Evolutionary conservation across 2,329 filamentous ascomycete genomes (phyloP), one percentile per base, ranked within the genome.

Genomic region (Diaporthe destruens): DNA sequence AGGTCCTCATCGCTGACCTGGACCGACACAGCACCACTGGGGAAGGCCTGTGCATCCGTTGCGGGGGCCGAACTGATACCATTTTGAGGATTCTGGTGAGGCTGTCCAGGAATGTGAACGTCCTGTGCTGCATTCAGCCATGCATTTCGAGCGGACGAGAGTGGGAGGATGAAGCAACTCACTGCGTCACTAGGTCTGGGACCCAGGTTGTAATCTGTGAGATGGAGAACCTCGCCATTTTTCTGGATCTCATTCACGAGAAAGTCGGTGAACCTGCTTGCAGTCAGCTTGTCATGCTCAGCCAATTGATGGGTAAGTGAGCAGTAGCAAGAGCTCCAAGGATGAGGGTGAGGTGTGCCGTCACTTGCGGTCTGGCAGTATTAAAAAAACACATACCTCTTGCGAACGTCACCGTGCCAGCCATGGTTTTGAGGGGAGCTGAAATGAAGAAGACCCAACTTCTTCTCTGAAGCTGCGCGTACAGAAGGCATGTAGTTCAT

Each of bases 211-310:
- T 74, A 80, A 39, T 82, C 79, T 6, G 71, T 86, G 63, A 98
- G 85, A 81, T 96, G 94, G 68, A 96, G 81, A 18, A 97, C 93
- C 69, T 90, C 83, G 20, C 95, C 95, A 78, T 92, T 89, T 39
- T 91, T 90, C 25, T 89, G 85, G 75, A 98, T 96, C 82, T 98
- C 95, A 79, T 97, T 95, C 77, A 98, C 95, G 77, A 96, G 86
- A 78, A 98, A 98, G 81, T 98, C 95, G 5, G 95, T 96, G 81
- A 95, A 98, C 76, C 94, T 90, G 6, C 11, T 32, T 23, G 57
- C 12, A 23, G 71, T 76, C 53, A 77, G 75, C 25, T 54, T 56
- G 8, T 8, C 9, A 14, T 29, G 6, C 8, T 14, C 47, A 34
- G 36, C 9, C 49, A 67, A 39, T 20, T 16, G 12, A 63, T 29